Base-by-base conservation (phyloP, 768 basidiomycete species). In the Russula griseocarnosa region DNA sequence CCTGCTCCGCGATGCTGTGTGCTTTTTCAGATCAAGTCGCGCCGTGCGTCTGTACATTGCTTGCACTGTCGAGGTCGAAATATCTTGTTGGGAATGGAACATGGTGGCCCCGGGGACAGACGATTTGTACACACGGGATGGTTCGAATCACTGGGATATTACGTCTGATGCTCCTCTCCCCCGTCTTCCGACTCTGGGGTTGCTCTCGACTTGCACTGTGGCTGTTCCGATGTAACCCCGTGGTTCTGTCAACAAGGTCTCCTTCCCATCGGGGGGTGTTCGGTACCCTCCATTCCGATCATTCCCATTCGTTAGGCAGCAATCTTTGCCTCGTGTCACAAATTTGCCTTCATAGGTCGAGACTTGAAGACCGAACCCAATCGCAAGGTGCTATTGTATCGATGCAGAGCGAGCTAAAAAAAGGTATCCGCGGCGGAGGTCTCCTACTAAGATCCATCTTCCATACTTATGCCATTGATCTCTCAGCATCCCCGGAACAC, bases 261-360 rank as follows among this genome's bases (percentile, higher is more conserved):
- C 22, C 58, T 63, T 59, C 57, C 32, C 20, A 63, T 63, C 44
- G 42, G 58, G 38, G 58, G 46, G 28, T 49, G 52, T 60, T 64
- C 63, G 58, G 58, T 28, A 55, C 52, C 22, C 58, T 32, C 40
- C 63, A 34, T 42, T 38, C 58, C 53, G 44, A 49, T 54, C 34
- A 28, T 47, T 49, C 36, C 30, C 58, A 20, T 50, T 59, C 24
- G 47, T 50, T 50, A 38, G 47, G 34, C 34, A 28, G 58, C 44
- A 28, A 46, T 20, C 52, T 47, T 55, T 28, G 42, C 38, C 36
- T 38, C 46, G 53, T 47, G 58, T 32, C 34, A n/a, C 14, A 24
- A 32, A 51, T 44, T 38, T 18, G 36, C 7, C 22, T 44, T 34
- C 18, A 14, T 26, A 32, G 10, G 58, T 36, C 18, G 16, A 5